Evolutionary conservation across 2,329 filamentous ascomycete species (phyloP).

Genomic region (Pseudopyrenochaeta lycopersici): DNA sequence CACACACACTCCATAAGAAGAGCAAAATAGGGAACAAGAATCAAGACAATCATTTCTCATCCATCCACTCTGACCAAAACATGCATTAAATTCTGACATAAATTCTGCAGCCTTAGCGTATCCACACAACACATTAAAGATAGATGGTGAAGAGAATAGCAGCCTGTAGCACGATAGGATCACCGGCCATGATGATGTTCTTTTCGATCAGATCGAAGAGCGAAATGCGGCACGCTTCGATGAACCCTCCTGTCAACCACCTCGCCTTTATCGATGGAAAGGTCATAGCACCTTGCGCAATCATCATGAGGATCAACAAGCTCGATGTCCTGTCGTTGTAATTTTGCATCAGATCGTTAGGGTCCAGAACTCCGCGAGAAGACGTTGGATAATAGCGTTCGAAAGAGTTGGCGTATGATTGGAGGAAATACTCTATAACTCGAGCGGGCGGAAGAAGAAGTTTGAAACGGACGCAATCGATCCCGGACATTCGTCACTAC

Average conservation of each 20-base stretch:
- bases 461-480: slow-evolving; percentile 62
- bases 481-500: slow-evolving; percentile 55
- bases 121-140: too few species aligned
- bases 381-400: slow-evolving; percentile 73
- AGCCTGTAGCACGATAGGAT: slow-evolving; percentile 70
- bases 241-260: slow-evolving; percentile 71
- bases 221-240: slow-evolving; percentile 76
- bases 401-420: slow-evolving; percentile 71
- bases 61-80: too few species aligned
- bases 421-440: slow-evolving; percentile 73
- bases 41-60: too few species aligned
- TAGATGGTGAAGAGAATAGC: slow-evolving; percentile 71
- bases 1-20: too few species aligned
- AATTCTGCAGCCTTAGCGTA: too few species aligned
- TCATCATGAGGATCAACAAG: slow-evolving; percentile 74
- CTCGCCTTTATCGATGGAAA: slow-evolving; percentile 72
- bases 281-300: slow-evolving; percentile 74
- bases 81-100: too few species aligned
- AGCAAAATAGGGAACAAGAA: too few species aligned
- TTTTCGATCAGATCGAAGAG: slow-evolving; percentile 77
- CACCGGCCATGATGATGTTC: slow-evolving; percentile 72
- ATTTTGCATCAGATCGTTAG: slow-evolving; percentile 71
- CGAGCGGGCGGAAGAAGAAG: slow-evolving; percentile 71
- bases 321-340: slow-evolving; percentile 72
- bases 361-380: slow-evolving; percentile 67